phyloP scores from a whole-genome alignment of 2,329 filamentous ascomycete species.

The Ceratocystis harringtonii region DNA sequence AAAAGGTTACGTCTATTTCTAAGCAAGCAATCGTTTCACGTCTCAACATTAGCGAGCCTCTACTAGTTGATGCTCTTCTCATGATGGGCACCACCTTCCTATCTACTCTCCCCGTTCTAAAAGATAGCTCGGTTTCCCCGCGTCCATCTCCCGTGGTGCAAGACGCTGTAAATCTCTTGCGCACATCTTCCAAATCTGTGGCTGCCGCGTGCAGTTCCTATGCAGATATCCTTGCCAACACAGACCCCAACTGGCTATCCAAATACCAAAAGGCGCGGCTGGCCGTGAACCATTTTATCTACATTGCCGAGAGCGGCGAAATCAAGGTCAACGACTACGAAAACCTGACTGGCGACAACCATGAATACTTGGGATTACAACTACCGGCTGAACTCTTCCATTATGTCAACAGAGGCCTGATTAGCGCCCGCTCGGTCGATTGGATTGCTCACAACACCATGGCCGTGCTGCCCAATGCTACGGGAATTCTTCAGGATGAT shows the following conservation, averaged over 20 bases:
- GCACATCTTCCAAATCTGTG: constrained; percentile 51
- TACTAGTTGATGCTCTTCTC: constrained; percentile 71
- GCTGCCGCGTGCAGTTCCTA: constrained; percentile 60
- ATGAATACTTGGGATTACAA: constrained; percentile 79
- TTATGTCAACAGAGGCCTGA: constrained; percentile 71
- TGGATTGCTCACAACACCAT: constrained; percentile 71
- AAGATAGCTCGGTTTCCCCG: constrained; percentile 40
- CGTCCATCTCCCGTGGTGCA: constrained; percentile 47
- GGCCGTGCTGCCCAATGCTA: constrained; percentile 66
- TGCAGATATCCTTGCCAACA: constrained; percentile 59
- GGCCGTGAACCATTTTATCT: constrained; percentile 74
- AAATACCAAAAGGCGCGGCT: constrained; percentile 76
- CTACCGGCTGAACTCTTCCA: constrained; percentile 81
- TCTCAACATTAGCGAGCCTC: constrained; percentile 49
- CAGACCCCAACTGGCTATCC: constrained; percentile 63
- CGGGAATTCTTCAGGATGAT: constrained; percentile 62
- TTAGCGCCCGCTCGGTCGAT: constrained; percentile 64
- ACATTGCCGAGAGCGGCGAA: constrained; percentile 62
- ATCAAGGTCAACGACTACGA: constrained; percentile 60
- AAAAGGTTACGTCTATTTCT: constrained; percentile 45
- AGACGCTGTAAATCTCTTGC: constrained; percentile 65
- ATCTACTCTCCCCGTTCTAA: constrained; percentile 61
- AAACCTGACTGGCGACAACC: constrained; percentile 64
- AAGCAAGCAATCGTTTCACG: constrained; percentile 54
- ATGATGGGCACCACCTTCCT: constrained; percentile 73